Conservation (phyloP, 2,329 filamentous ascomycete species). For the Elsinoe necatrix region DNA sequence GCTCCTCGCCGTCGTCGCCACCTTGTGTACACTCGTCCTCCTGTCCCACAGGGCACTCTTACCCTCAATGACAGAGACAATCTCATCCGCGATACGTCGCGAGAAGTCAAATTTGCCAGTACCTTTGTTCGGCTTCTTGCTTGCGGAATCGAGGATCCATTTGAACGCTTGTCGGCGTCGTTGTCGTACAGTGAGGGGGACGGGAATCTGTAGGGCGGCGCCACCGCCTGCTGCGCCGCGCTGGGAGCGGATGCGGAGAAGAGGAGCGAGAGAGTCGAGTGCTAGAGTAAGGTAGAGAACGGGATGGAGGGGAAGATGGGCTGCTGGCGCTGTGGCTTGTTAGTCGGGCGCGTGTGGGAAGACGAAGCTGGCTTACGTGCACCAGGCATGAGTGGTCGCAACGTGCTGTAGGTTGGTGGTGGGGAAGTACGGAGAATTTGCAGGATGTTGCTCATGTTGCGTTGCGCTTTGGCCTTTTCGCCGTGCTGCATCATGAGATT, state of each 20-base stretch:
- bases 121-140: conserved; percentile 64
- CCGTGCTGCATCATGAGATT: conserved; percentile 87
- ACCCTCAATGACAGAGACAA: conserved; percentile 82
- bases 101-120: conserved; percentile 67
- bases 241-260: conserved; percentile 69
- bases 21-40: conserved; percentile 68
- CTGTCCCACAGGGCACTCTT: conserved; percentile 76
- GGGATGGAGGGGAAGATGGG: conserved; percentile 79
- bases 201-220: conserved; percentile 35
- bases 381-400: conserved; percentile 64
- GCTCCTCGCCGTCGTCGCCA: conserved; percentile 66
- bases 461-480: conserved; percentile 80
- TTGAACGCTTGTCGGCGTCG: conserved; percentile 28
- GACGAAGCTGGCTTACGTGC: conserved; percentile 29
- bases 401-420: conserved; percentile 64
- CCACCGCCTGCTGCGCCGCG: conserved; percentile 81
- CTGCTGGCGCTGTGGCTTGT: conserved; percentile 51
- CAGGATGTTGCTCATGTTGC: conserved; percentile 82
- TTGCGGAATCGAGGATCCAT: conserved; percentile 84
- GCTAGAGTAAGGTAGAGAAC: conserved; percentile 81
- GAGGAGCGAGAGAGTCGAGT: conserved; percentile 84
- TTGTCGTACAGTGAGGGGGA: conserved; percentile 20
- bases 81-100: conserved; percentile 71
- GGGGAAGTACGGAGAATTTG: conserved; percentile 75
- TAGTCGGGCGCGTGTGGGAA: not conserved